Percentiles rank a stretch among this genome's conserved stretches.
phyloP scores from a whole-genome alignment of 2,329 filamentous ascomycete species.

The Colletotrichum sublineola region DNA sequence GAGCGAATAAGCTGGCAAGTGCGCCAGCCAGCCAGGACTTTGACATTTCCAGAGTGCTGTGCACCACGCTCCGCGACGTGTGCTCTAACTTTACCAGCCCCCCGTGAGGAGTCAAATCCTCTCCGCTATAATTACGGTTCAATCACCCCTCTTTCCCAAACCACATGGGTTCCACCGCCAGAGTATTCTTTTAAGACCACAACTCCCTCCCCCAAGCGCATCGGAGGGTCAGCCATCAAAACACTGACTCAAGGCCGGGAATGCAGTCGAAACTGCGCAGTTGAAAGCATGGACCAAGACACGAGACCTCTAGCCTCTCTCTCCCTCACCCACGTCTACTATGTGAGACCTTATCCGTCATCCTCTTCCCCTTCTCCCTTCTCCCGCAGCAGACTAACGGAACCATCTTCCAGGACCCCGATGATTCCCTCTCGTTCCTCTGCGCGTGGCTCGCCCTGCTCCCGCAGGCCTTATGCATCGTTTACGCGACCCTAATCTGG shows the following conservation, averaged over 20 bases:
- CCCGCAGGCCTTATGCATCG: constrained; percentile 89
- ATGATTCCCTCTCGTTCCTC: constrained; percentile 84
- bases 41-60: constrained; percentile 39
- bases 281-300: constrained; percentile 51
- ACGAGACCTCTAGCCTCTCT: constrained; percentile 81
- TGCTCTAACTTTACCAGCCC: constrained; percentile 40
- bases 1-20: constrained; percentile 13
- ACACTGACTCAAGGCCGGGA: constrained; percentile 14
- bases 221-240: not conserved
- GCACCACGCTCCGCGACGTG: constrained; percentile 41
- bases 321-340: constrained; percentile 95
- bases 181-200: not conserved
- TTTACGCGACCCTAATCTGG: constrained; percentile 92
- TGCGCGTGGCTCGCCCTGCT: constrained; percentile 96
- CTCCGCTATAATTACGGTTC: not conserved
- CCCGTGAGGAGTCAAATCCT: constrained; percentile 26
- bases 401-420: constrained; percentile 71
- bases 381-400: constrained; percentile 59
- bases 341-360: constrained; percentile 73
- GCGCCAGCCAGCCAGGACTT: constrained; percentile 26
- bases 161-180: constrained; percentile 6
- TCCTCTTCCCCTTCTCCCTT: constrained; percentile 85
- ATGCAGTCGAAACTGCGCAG: constrained; percentile 19
- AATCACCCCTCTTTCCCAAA: constrained; percentile 9
- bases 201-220: not conserved